phyloP scores from a whole-genome alignment of 2,329 filamentous ascomycete species.

The Lecanicillium sp. region DNA sequence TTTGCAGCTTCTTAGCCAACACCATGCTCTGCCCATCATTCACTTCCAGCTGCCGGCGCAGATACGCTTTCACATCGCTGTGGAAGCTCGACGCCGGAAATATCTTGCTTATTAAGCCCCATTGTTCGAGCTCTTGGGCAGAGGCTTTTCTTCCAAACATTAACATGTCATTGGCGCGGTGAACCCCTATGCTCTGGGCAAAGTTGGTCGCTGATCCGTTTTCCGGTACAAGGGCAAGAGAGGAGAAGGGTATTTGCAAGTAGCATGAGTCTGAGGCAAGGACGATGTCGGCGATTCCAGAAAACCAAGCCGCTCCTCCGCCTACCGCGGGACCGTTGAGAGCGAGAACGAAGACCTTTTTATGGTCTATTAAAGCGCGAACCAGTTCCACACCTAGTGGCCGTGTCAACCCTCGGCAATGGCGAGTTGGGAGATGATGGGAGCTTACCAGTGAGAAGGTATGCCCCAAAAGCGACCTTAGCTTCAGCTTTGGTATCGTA shows the following conservation, averaged over 20 bases:
- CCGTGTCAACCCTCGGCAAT: too few species aligned
- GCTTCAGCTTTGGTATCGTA: conserved; percentile 1
- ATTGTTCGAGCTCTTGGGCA: conserved; percentile 1
- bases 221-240: conserved; percentile 6
- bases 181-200: conserved; percentile 3
- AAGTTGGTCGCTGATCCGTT: conserved; percentile 3
- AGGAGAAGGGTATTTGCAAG: conserved; percentile 3
- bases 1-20: conserved; percentile 3
- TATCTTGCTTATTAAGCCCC: conserved; percentile 3
- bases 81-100: conserved; percentile 1
- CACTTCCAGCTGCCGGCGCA: conserved; percentile 1
- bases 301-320: conserved; percentile 7
- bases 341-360: conserved; percentile 6
- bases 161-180: conserved; percentile 7
- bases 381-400: conserved; percentile 6
- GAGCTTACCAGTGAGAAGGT: not conserved
- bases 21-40: conserved; percentile 7
- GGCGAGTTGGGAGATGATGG: not conserved
- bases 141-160: conserved; percentile 3
- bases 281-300: conserved; percentile 4
- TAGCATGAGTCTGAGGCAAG: not conserved
- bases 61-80: not conserved
- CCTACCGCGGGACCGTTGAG: conserved; percentile 6
- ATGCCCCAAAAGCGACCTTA: not conserved
- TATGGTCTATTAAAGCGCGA: conserved; percentile 7